phyloP scores from a whole-genome alignment of 208 protist species.

The Novymonas esmeraldas region DNA sequence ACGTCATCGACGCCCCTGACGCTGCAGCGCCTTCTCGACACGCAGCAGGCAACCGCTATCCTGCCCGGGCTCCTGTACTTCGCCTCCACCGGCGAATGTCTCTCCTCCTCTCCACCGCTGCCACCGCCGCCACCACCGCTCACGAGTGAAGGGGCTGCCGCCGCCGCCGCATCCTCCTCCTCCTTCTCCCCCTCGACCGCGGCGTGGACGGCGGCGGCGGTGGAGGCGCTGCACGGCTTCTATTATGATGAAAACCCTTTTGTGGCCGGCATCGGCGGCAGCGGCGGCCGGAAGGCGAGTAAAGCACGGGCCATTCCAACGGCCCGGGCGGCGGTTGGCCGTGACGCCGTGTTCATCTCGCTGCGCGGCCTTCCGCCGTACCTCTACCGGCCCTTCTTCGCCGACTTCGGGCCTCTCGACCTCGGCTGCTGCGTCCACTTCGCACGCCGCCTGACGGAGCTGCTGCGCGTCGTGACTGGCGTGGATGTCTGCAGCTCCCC shows the following conservation, averaged over 20 bases:
- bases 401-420: constrained; percentile 94
- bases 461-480: constrained; percentile 36
- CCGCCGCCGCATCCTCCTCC: neutral
- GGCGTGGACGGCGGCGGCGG: neutral
- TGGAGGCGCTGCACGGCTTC: constrained; percentile 20
- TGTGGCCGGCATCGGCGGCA: constrained; percentile 9
- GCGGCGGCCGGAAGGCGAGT: neutral
- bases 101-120: constrained; percentile 9
- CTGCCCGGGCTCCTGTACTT: constrained; percentile 73
- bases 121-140: neutral
- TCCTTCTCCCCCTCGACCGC: neutral
- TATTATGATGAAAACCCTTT: constrained; percentile 20
- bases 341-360: constrained; percentile 51
- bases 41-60: constrained; percentile 45
- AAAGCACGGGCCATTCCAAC: neutral
- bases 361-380: constrained; percentile 41
- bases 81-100: constrained; percentile 44
- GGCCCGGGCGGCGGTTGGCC: constrained; percentile 12
- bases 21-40: constrained; percentile 40
- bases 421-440: constrained; percentile 75
- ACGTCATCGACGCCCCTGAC: constrained; percentile 8
- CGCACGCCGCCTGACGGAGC: constrained; percentile 50
- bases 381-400: constrained; percentile 91
- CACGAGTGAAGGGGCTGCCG: neutral
- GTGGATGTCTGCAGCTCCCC: constrained; percentile 14